phyloP scores from a whole-genome alignment of 2,329 filamentous ascomycete genomes.

The Phoma herbarum region DNA sequence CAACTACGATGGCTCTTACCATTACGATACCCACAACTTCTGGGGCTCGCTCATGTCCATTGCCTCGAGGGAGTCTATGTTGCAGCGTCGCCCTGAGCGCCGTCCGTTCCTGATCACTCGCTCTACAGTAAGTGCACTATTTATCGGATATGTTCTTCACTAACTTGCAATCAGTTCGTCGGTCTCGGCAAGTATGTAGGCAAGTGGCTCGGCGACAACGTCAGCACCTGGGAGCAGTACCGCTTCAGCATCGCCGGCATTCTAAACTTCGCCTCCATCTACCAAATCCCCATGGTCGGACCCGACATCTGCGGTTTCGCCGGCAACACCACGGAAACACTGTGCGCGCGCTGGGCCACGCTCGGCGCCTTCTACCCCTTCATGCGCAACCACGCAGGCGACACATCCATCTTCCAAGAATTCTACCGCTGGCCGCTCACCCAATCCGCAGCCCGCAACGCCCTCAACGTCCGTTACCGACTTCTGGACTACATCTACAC shows the following conservation, averaged over 20 bases:
- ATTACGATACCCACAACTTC: constrained; percentile 80
- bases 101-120: constrained; percentile 78
- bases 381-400: constrained; percentile 74
- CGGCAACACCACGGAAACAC: constrained; percentile 70
- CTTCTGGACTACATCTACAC: constrained; percentile 83
- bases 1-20: constrained; percentile 71
- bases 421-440: constrained; percentile 62
- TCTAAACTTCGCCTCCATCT: constrained; percentile 57
- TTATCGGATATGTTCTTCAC: neutral
- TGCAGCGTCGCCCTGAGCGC: constrained; percentile 66
- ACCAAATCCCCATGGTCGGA: constrained; percentile 58
- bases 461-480: constrained; percentile 74
- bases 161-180: constrained; percentile 60
- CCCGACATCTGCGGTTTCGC: constrained; percentile 79
- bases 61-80: constrained; percentile 72
- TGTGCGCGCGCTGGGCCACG: constrained; percentile 77
- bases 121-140: constrained; percentile 59
- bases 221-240: constrained; percentile 55
- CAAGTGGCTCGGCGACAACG: constrained; percentile 67
- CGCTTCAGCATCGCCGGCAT: constrained; percentile 52
- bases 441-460: constrained; percentile 69
- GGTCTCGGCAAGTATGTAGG: constrained; percentile 70
- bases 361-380: constrained; percentile 79
- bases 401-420: constrained; percentile 68
- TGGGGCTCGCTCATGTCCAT: constrained; percentile 79